Conservation (phyloP, 2,329 filamentous ascomycete species). For the Cladosporium sp. region DNA sequence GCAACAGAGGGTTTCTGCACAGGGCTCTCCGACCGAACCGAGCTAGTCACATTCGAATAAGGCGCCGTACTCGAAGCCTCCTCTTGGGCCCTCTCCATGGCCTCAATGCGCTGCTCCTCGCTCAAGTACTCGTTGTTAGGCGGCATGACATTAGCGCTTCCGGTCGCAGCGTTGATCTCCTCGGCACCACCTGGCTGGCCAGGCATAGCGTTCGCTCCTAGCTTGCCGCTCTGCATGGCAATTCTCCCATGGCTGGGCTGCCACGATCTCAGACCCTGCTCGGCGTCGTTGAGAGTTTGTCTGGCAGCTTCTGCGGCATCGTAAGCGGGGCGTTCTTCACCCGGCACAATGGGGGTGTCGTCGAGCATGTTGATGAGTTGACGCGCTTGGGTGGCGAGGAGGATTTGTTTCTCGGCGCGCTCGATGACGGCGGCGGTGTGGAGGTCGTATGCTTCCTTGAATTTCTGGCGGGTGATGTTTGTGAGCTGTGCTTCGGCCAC, state of each 20-base stretch:
- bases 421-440: slow-evolving; percentile 91
- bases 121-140: slow-evolving; percentile 7
- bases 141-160: background rate
- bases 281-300: slow-evolving; percentile 86
- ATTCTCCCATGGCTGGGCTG: slow-evolving; percentile 52
- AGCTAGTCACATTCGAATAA: slow-evolving; percentile 14
- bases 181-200: background rate
- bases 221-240: slow-evolving; percentile 41
- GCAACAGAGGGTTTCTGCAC: slow-evolving; percentile 7
- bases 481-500: slow-evolving; percentile 95
- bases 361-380: slow-evolving; percentile 81
- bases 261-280: slow-evolving; percentile 82
- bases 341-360: slow-evolving; percentile 82
- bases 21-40: slow-evolving; percentile 7
- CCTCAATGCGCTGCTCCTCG: slow-evolving; percentile 21
- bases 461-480: slow-evolving; percentile 90
- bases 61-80: slow-evolving; percentile 14
- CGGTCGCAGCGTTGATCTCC: background rate
- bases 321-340: slow-evolving; percentile 69
- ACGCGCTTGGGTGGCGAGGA: slow-evolving; percentile 85
- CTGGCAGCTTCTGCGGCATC: slow-evolving; percentile 62
- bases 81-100: slow-evolving; percentile 21
- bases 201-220: slow-evolving; percentile 46
- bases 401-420: slow-evolving; percentile 92
- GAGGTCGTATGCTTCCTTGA: slow-evolving; percentile 88